Conservation (phyloP, 148 eudicot species). For the Chenopodium quinoa region DNA sequence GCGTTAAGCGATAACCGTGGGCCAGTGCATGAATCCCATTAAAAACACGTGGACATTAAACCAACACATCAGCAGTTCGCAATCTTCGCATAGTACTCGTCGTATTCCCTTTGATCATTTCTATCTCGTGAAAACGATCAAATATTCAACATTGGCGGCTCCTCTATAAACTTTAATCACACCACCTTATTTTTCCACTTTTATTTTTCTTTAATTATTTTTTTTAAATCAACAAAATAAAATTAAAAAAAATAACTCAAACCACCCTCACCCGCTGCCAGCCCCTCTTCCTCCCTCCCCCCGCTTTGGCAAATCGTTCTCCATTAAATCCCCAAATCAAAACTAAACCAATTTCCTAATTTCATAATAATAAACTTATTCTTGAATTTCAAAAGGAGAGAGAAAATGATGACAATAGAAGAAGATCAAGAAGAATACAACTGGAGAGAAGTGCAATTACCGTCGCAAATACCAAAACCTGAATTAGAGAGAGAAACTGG, state of each 20-base stretch:
- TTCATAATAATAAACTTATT: not conserved
- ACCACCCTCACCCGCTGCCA: too few species aligned
- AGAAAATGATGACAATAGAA: conserved; percentile 31
- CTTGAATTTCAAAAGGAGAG: not conserved
- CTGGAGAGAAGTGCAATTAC: conserved; percentile 57
- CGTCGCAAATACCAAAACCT: conserved; percentile 50
- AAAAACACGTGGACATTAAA: not conserved
- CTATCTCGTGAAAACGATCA: not conserved
- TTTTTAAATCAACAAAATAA: too few species aligned
- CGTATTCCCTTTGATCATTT: too few species aligned
- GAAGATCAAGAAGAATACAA: conserved; percentile 53
- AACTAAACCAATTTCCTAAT: not conserved
- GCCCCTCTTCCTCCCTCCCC: too few species aligned
- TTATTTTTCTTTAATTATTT: too few species aligned
- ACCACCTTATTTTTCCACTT: not conserved
- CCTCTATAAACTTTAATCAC: not conserved
- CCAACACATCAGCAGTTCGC: not conserved
- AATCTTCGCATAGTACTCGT: too few species aligned
- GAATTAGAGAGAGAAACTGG: conserved; percentile 68
- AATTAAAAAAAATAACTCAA: too few species aligned
- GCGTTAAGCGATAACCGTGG: too few species aligned
- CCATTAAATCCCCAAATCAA: not conserved
- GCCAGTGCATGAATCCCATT: not conserved
- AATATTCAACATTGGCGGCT: conserved; percentile 21
- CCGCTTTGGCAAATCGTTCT: not conserved